Base-by-base conservation (phyloP, 768 basidiomycete species). In the Coprinopsis marcescibilis region DNA sequence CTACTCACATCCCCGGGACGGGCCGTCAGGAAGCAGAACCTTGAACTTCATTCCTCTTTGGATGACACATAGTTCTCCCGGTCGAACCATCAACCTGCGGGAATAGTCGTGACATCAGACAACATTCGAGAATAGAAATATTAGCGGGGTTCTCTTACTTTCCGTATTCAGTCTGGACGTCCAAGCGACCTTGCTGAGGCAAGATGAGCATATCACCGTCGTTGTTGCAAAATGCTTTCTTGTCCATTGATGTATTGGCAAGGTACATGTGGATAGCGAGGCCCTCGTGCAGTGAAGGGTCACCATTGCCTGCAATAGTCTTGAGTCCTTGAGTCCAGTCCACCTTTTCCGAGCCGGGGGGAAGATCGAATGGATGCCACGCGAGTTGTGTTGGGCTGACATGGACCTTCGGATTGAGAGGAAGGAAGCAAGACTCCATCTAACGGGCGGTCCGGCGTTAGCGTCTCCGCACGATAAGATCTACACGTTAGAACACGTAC, bases 91-190 rank as follows among this genome's bases (percentile, higher is more conserved):
- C 50, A 83, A 47, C 53, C 78, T 81, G 47, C 2, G 38, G 4
- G 19, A 39, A 25, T 24, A 8, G 35, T 12, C 10, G 17, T n/a
- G 45, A 20, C 51, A 52, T 23, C 52, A 36, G 37, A 40, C 27
- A 45, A 29, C 24, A 14, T 27, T 26, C 29, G 15, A 29, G 13
- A 15, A 15, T 20, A 30, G 36, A 49, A 25, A 7, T 21, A 33
- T 3, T 23, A 13, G 10, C 37, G 4, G 35, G 0, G 2, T 25
- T 3, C 14, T 65, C 77, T 53, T 52, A 81, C 80, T 71, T 77
- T 43, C 82, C 82, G 50, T 80, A 75, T 60, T 85, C 82, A 2
- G 82, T 83, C 60, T 81, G 81, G 33, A 85, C 74, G 56, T 84
- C 81, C 51, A 85, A 62, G 11, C 80, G 68, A 4, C 83, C 82